A percentile compares a stretch with the other conserved stretches of the same genome.
These are phyloP conservation scores for Oleoguttula mirabilis DNA, from an alignment of 495 filamentous ascomycete species.

Conservation along the genomic window DNA sequence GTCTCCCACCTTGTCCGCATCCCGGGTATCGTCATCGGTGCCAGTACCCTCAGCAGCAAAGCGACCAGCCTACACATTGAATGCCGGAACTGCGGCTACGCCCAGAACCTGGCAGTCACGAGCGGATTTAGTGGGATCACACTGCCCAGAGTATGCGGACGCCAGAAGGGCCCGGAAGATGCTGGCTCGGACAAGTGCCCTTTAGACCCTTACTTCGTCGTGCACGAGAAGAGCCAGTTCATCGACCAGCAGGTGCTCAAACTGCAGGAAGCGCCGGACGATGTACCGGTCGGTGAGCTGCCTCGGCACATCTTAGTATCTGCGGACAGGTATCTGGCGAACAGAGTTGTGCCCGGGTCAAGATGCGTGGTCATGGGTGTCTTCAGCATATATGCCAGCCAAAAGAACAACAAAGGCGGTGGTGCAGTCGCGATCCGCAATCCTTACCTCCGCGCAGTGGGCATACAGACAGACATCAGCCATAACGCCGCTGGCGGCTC, in stretches of 20 bases:
- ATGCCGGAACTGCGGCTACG: constrained; percentile 75
- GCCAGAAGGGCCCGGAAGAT: constrained; percentile 46
- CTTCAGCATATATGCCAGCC: constrained; percentile 92
- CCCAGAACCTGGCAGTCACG: constrained; percentile 56
- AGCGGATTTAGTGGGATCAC: constrained; percentile 79
- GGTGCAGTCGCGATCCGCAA: constrained; percentile 84
- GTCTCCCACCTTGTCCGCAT: constrained; percentile 93
- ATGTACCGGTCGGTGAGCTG: constrained; percentile 93
- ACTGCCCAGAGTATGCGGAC: constrained; percentile 65
- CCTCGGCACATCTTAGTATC: constrained; percentile 90
- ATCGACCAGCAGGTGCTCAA: constrained; percentile 98
- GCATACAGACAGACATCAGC: constrained; percentile 81
- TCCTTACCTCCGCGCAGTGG: constrained; percentile 89
- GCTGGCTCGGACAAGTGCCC: constrained; percentile 64
- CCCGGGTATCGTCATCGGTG: constrained; percentile 94
- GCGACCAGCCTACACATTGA: constrained; percentile 75
- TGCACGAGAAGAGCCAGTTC: constrained; percentile 89
- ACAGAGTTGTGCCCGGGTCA: constrained; percentile 90
- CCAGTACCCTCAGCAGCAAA: constrained; percentile 92
- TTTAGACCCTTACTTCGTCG: constrained; percentile 86
- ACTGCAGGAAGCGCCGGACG: constrained; percentile 94
- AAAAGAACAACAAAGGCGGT: constrained; percentile 60
- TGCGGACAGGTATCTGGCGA: constrained; percentile 90
- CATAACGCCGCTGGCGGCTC: constrained; percentile 77
- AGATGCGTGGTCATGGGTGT: constrained; percentile 93